Base-by-base conservation (phyloP, 1,139 yeast species). In the Yamadazyma mexicana region DNA sequence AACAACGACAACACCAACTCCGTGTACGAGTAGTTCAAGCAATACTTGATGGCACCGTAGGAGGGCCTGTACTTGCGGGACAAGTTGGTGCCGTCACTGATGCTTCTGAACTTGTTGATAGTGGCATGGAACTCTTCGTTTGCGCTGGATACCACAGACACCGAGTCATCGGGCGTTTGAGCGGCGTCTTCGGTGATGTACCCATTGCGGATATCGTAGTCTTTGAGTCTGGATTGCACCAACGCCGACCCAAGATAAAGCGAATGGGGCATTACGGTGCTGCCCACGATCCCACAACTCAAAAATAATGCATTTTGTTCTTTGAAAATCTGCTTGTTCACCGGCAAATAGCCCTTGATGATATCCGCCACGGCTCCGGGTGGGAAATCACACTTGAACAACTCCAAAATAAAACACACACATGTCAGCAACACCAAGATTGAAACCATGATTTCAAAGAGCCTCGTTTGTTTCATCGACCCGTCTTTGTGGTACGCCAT, bases 201-300 rank as follows among this genome's bases (percentile, higher is more conserved):
- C 3, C 81, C 81, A 42, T 78, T 65, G 27, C 65, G 68, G 8
- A 71, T 59, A 52, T 82, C 88, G 49, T 68, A 82, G 34, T 83
- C 88, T 54, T 79, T 80, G 44, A 81, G 63, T 51, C 94, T 69
- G 12, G 91, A 81, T 53, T 83, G 89, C 3, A 84, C 92, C 39
- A 85, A 71, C 5, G 87, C 87, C 0, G 89, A 82, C 1, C 92
- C 92, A 40, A 85, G 65, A 50, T 77, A 84, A 41, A 85, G 67
- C 0, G 89, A 82, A 54, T 84, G 92, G 2, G 94, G 92, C 94
- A 85, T 85, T 6, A 84, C 91, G 0, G 92, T 84, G 34, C 89
- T 86, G 25, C 94, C 94, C 15, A 84, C 77, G 42, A 84, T 84
- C 6, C 88, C 92, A 56, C 87, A 70, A 47, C 84, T 75, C 43